Conservation (phyloP, 164 flowering plant species). For the Aristolochia contorta region DNA sequence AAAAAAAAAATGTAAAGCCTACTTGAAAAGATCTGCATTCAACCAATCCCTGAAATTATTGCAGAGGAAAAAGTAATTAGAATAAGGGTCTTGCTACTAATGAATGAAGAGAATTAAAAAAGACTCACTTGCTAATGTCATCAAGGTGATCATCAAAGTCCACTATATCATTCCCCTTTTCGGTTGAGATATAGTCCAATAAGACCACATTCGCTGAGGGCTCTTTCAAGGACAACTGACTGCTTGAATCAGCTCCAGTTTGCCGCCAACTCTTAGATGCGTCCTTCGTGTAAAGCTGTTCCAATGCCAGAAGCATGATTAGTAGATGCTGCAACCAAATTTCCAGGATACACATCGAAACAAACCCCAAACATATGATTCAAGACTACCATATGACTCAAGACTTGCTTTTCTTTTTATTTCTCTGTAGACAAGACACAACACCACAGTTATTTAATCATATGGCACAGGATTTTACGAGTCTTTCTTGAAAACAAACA, state of each 20-base stretch:
- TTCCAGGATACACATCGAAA: too few relatives aligned
- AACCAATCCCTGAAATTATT: conserved; percentile 71
- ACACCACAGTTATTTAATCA: too few relatives aligned
- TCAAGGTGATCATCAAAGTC: conserved; percentile 95
- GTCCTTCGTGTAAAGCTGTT: conserved; percentile 73
- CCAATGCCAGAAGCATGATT: background rate
- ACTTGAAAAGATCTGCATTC: conserved; percentile 69
- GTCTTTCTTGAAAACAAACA: too few relatives aligned
- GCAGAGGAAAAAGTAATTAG: background rate
- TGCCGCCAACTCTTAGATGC: conserved; percentile 74
- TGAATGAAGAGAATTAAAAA: background rate
- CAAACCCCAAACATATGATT: too few relatives aligned
- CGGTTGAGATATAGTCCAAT: conserved; percentile 60
- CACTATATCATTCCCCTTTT: conserved; percentile 62
- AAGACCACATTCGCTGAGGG: conserved; percentile 76
- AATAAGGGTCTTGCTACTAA: background rate
- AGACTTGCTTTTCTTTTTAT: too few relatives aligned
- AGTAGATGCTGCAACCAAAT: too few relatives aligned
- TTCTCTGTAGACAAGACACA: too few relatives aligned
- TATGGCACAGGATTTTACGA: too few relatives aligned
- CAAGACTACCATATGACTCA: too few relatives aligned
- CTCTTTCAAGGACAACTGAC: conserved; percentile 45
- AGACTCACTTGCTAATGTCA: conserved; percentile 77
- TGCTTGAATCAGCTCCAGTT: conserved; percentile 46
- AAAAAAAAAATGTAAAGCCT: conserved; percentile 1